These are phyloP conservation scores for Schizochytrium sp. DNA, from an alignment of 108 stramenopile genomes.

Conservation along the genomic window DNA sequence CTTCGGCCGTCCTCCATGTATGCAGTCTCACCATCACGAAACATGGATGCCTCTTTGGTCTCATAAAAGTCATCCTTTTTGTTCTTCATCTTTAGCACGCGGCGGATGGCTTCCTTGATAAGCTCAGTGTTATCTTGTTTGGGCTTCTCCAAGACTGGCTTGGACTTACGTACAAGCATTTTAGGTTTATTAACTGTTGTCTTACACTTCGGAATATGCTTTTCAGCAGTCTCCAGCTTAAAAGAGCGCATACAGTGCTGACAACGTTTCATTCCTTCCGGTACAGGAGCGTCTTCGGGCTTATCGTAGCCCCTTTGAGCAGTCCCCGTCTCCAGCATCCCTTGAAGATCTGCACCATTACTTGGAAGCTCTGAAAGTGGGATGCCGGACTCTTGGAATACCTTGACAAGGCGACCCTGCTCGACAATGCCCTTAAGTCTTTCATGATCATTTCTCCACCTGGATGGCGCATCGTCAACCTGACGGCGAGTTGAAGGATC, in stretches of 20 bases:
- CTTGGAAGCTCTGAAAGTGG: conserved; percentile 51
- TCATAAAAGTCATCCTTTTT: conserved; percentile 36
- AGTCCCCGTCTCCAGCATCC: not conserved
- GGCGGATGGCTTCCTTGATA: conserved; percentile 10
- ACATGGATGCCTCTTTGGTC: conserved; percentile 61
- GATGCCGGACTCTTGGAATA: conserved; percentile 25
- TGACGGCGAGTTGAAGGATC: conserved; percentile 38
- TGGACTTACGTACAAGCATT: conserved; percentile 55
- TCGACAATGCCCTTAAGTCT: conserved; percentile 43
- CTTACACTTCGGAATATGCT: conserved; percentile 55
- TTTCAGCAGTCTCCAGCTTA: not conserved
- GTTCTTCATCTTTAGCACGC: conserved; percentile 33
- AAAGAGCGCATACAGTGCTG: conserved; percentile 55
- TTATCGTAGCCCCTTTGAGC: not conserved
- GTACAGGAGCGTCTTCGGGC: conserved; percentile 38
- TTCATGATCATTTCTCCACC: conserved; percentile 39
- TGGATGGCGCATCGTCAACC: not conserved
- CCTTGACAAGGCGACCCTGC: conserved; percentile 39
- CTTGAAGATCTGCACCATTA: not conserved
- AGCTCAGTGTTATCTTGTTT: conserved; percentile 13
- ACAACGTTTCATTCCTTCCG: conserved; percentile 56
- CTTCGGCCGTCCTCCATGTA: conserved; percentile 33
- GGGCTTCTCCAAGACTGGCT: conserved; percentile 56
- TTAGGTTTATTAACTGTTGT: conserved; percentile 43
- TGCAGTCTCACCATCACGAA: not conserved